These are phyloP conservation scores for Fereydounia khargensis DNA, from an alignment of 1,284 basidiomycete species.

Conservation along the genomic window DNA sequence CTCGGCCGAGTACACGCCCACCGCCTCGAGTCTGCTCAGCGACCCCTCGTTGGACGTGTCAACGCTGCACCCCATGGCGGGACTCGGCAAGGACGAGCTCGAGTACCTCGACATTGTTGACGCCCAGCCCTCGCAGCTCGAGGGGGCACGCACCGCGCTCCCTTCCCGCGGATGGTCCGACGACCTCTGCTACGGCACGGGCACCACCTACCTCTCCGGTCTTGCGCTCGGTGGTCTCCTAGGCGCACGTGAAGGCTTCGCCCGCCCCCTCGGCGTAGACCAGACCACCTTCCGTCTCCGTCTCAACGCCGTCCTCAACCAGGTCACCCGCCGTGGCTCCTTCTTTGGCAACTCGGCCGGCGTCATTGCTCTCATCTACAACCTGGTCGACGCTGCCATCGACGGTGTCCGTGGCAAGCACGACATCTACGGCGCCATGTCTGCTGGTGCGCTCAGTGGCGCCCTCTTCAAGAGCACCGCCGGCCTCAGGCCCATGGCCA, in stretches of 20 bases:
- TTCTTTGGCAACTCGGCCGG: slow-evolving; percentile 98
- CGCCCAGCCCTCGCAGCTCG: slow-evolving; percentile 45
- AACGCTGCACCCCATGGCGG: slow-evolving; percentile 67
- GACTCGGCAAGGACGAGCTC: slow-evolving; percentile 51
- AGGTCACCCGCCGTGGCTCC: slow-evolving; percentile 90
- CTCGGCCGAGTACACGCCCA: slow-evolving; percentile 89
- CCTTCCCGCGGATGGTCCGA: slow-evolving; percentile 88
- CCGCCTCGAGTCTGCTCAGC: slow-evolving; percentile 83
- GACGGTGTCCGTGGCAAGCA: slow-evolving; percentile 86
- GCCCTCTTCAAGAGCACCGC: slow-evolving; percentile 91
- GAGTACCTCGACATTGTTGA: slow-evolving; percentile 58
- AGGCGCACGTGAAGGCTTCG: slow-evolving; percentile 91
- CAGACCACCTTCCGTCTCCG: slow-evolving; percentile 68
- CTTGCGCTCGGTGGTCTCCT: slow-evolving; percentile 87
- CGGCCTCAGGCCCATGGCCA: slow-evolving; percentile 81
- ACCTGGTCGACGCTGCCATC: slow-evolving; percentile 89
- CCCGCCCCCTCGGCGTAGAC: slow-evolving; percentile 69
- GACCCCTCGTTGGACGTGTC: slow-evolving; percentile 80
- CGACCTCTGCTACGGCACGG: slow-evolving; percentile 98
- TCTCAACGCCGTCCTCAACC: slow-evolving; percentile 95
- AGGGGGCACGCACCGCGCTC: slow-evolving; percentile 54
- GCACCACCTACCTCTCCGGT: slow-evolving; percentile 97
- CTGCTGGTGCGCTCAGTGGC: slow-evolving; percentile 85
- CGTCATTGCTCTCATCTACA: slow-evolving; percentile 93
- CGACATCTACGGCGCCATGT: slow-evolving; percentile 85